Base-by-base conservation (phyloP, 768 basidiomycete genomes). In the Coprinellus aureogranulatus region DNA sequence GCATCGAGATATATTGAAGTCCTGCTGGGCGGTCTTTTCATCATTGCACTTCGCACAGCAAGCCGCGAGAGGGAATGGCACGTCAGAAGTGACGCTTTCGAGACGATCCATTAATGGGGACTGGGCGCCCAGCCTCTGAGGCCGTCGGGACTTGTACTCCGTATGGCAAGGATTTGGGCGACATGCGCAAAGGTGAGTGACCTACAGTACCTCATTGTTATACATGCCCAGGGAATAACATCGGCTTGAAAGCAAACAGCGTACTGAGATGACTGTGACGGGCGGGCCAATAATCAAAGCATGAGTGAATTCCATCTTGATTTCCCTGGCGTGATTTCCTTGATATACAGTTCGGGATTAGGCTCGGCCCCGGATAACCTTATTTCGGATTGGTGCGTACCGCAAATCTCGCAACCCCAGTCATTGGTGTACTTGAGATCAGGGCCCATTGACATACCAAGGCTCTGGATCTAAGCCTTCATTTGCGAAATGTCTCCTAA, bases 1-100 rank as follows among this genome's bases (percentile, higher is more conserved):
- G 54, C 65, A 65, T 14, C 62, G 61, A 50, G 50, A 59, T 54
- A 61, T 22, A 3, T 50, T 52, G 30, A 47, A 23, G 4, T 39
- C 52, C 11, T 11, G 16, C n/a, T 26, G 47, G 2, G 48, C 54
- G 30, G 57, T 62, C 42, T 53, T 52, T 10, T 62, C 65, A n/a
- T 59, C 59, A 40, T 59, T 20, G 39, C 63, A 64, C 4, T 53
- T 45, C 44, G 55, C 52, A 31, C 64, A 63, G 48, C 59, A 62
- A n/a, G 34, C 56, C n/a, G 59, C 40, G 12, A 64, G 37, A 14
- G 62, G 62, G 51, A 42, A 62, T n/a, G 10, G 10, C 37, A 9
- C 37, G 9, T 39, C 37, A 9, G 37, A 18, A 9, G 18, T 18
- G 10, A 9, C 37, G 37, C 18, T 18, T 18, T 39, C 37, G 37